Conservation (phyloP, 495 filamentous ascomycete genomes). For the Hypoxylon fuscum region DNA sequence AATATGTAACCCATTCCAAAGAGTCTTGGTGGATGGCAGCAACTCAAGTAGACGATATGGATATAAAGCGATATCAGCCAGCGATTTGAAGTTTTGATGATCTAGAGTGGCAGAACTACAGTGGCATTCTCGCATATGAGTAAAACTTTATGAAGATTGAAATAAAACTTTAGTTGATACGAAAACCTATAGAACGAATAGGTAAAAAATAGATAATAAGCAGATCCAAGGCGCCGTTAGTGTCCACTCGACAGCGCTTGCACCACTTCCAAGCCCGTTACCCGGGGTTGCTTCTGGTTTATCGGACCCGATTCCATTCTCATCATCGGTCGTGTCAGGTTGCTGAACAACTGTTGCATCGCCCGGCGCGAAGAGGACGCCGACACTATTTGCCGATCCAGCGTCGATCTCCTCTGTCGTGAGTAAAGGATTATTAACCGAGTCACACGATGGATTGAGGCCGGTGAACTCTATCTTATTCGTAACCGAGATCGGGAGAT, state of each 20-base stretch:
- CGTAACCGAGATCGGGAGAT: constrained; percentile 72
- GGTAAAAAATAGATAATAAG: constrained; percentile 3
- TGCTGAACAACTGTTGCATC: constrained; percentile 52
- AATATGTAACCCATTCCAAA: too few relatives aligned
- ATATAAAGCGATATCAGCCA: too few relatives aligned
- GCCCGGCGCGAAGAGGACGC: constrained; percentile 57
- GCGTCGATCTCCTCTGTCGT: constrained; percentile 50
- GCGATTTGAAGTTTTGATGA: too few relatives aligned
- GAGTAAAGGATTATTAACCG: constrained; percentile 54
- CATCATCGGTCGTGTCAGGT: constrained; percentile 14
- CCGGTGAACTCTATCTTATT: constrained; percentile 61
- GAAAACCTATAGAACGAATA: not conserved
- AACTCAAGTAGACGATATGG: too few relatives aligned
- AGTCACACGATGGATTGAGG: constrained; percentile 55
- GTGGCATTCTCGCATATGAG: too few relatives aligned
- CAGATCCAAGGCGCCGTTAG: constrained; percentile 3
- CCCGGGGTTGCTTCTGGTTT: constrained; percentile 35
- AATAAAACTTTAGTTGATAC: too few relatives aligned
- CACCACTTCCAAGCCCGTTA: constrained; percentile 45
- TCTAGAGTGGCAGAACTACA: too few relatives aligned
- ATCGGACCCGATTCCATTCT: constrained; percentile 43
- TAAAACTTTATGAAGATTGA: too few relatives aligned
- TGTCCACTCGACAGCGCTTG: constrained; percentile 29
- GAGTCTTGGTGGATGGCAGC: too few relatives aligned
- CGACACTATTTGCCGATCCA: constrained; percentile 46